Percentiles rank a stretch among this genome's conserved stretches.
Conservation (phyloP, 2,329 filamentous ascomycete genomes). For the Trichoderma gracile region DNA sequence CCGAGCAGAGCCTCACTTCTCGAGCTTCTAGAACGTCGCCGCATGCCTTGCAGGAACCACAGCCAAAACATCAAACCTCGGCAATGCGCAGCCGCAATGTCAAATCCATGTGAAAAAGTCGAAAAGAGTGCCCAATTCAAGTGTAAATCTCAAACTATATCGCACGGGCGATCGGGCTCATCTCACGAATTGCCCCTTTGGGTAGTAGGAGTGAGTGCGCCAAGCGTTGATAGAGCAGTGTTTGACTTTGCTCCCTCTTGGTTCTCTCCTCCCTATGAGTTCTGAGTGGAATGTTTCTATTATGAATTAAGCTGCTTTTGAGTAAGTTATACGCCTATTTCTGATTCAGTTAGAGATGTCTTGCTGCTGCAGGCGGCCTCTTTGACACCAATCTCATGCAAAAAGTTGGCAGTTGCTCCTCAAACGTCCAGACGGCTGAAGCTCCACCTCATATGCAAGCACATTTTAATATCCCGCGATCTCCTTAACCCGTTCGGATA, state of each 20-base stretch:
- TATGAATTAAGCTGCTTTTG: no score
- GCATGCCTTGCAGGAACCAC: background rate
- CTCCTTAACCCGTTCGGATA: slow-evolving; percentile 11
- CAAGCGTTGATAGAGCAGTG: background rate
- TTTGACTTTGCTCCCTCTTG: background rate
- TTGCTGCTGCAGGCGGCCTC: no score
- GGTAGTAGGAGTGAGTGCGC: slow-evolving; percentile 6
- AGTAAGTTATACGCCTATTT: no score
- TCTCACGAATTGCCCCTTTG: background rate
- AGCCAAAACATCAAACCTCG: background rate
- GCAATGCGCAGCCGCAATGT: background rate
- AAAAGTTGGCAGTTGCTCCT: background rate
- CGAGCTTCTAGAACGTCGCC: background rate
- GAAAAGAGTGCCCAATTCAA: slow-evolving; percentile 11
- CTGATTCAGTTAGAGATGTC: no score
- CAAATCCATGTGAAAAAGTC: slow-evolving; percentile 7
- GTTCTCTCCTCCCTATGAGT: background rate
- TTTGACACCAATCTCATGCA: background rate
- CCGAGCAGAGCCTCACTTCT: background rate
- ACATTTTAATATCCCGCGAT: no score
- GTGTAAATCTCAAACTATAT: slow-evolving; percentile 15
- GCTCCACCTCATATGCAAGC: background rate
- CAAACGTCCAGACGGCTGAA: background rate
- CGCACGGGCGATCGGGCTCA: background rate
- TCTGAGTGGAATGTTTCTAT: background rate